A percentile compares a stretch with the other conserved stretches of the same genome.
Evolutionary conservation across 345 rosid genomes (phyloP).

Genomic region (Salix suchowensis): DNA sequence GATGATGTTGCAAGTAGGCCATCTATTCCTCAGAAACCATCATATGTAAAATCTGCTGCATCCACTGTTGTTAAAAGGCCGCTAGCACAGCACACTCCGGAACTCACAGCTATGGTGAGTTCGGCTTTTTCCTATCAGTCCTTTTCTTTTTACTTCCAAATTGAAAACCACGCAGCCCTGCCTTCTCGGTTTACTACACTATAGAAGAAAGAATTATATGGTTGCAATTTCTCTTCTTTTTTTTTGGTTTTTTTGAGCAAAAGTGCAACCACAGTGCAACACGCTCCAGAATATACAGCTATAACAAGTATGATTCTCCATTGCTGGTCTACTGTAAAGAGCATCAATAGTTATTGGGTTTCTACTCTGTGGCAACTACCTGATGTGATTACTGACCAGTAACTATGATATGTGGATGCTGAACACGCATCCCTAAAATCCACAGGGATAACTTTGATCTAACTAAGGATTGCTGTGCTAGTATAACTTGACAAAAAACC

Average conservation of each 20-base stretch:
- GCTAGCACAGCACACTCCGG: conserved; percentile 96
- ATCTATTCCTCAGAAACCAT: conserved; percentile 70
- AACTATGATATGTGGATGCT: background rate
- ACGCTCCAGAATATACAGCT: background rate
- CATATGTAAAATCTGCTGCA: conserved; percentile 94
- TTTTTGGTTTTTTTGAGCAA: background rate
- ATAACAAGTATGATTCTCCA: background rate
- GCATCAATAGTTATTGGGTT: background rate
- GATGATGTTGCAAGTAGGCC: conserved; percentile 52
- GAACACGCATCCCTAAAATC: too few relatives aligned
- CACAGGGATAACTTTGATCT: background rate
- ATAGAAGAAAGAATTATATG: background rate
- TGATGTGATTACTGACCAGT: background rate
- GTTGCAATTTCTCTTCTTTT: background rate
- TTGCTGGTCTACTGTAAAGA: background rate
- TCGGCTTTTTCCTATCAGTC: background rate
- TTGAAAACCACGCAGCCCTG: background rate
- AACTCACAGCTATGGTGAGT: conserved; percentile 91
- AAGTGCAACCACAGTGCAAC: background rate
- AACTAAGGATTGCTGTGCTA: too few relatives aligned
- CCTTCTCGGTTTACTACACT: background rate
- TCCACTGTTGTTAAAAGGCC: conserved; percentile 97
- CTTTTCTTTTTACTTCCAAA: background rate
- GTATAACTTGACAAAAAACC: too few relatives aligned
- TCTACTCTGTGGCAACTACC: background rate